Evolutionary conservation across 176 grass and related monocot species (phyloP).

Genomic region (Metroxylon sagu): DNA sequence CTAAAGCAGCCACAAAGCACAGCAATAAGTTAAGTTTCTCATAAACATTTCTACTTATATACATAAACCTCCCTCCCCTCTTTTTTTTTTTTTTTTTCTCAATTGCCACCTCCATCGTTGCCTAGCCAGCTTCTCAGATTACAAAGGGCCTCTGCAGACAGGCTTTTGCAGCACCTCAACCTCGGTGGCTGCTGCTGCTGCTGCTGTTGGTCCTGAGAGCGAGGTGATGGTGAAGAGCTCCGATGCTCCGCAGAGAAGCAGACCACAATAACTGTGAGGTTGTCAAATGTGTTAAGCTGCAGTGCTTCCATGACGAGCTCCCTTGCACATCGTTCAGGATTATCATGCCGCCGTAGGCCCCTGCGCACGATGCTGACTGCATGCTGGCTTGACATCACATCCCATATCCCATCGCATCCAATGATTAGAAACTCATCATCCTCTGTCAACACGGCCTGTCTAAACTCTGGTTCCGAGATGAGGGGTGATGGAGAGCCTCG

Average conservation of each 20-base stretch:
- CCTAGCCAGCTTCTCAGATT: slow-evolving; percentile 64
- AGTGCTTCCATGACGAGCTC: slow-evolving; percentile 67
- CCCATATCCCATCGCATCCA: slow-evolving; percentile 74
- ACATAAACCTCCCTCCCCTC: background rate
- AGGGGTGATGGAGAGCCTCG: slow-evolving; percentile 6
- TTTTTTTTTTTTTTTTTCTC: background rate
- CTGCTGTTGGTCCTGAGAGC: too few species aligned
- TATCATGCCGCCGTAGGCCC: slow-evolving; percentile 48
- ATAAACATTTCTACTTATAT: background rate
- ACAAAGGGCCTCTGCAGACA: slow-evolving; percentile 49
- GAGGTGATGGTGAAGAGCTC: background rate
- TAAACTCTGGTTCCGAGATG: slow-evolving; percentile 12
- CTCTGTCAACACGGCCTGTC: slow-evolving; percentile 1
- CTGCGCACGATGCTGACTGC: slow-evolving; percentile 48
- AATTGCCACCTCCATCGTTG: slow-evolving; percentile 3
- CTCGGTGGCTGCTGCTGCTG: background rate
- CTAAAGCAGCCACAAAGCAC: too few species aligned
- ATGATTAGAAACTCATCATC: slow-evolving; percentile 80
- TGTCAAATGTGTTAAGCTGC: slow-evolving; percentile 47
- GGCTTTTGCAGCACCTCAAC: slow-evolving; percentile 49
- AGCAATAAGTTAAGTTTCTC: too few species aligned
- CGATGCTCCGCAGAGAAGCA: slow-evolving; percentile 42
- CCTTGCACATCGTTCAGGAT: slow-evolving; percentile 45
- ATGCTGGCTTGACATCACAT: slow-evolving; percentile 63
- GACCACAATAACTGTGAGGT: slow-evolving; percentile 56